Evolutionary conservation across 768 basidiomycete species (phyloP), one percentile per base, ranked within the genome.

Genomic region (Leccinum variicolor): DNA sequence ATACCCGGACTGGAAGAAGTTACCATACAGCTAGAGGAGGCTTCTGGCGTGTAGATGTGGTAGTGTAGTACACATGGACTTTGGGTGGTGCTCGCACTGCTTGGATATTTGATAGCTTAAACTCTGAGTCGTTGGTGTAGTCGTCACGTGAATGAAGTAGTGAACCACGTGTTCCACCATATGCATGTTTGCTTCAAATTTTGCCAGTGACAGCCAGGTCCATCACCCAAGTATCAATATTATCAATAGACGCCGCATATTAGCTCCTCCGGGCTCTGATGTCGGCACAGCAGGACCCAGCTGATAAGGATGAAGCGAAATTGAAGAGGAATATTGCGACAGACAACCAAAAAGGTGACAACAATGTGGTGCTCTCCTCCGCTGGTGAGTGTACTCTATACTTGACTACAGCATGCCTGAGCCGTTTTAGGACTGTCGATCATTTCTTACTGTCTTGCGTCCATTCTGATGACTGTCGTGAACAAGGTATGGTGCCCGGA

Each of bases 391-490:
- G 43, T 47, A 21, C 34, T 3, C 29, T 13, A n/a, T 23, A 31
- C 17, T 13, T 26, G 8, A 23, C 45, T 1, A 34, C 49, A 33
- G 5, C n/a, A 28, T 50, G 19, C 47, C 49, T 17, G 34, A 59
- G 9, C n/a, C 11, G 8, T 28, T 52, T 29, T 65, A 93, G 92
- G 89, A 19, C 79, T 89, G 29, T 86, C 97, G 33, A 89, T 98
- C 61, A 60, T 87, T 57, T 90, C 89, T 68, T 98, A 98, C 71
- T 98, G 97, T 69, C 58, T 90, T 14, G 92, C 95, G 1, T 94
- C 92, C 1, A 96, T 98, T 62, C 74, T 95, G 50, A 99, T 99
- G 97, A 99, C 97, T 0, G 81, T 98, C 47, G 85, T 96, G 61
- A 98, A 98, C 79, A 98, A 98, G 81, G 95, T 93, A 60, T 56